Conservation (phyloP, 768 basidiomycete species). For the Clitopilus passeckerianus region DNA sequence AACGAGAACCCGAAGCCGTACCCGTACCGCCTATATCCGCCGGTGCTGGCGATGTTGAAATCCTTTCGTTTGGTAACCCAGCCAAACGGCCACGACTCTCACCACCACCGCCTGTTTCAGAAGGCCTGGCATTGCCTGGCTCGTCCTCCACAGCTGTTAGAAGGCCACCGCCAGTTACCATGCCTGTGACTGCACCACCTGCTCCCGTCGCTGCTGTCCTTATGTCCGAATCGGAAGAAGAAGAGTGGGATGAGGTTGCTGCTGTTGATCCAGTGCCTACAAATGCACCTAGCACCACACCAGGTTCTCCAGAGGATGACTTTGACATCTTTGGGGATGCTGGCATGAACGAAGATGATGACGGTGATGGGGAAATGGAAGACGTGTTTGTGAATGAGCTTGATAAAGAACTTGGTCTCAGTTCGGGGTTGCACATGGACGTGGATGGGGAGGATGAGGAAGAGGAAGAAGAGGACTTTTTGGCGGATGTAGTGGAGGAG, state of each 20-base stretch:
- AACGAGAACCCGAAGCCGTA: not conserved
- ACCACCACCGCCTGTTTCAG: not conserved
- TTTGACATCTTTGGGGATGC: not conserved
- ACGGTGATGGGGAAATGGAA: not conserved
- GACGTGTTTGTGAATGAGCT: not conserved
- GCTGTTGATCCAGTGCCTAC: not conserved
- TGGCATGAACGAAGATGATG: not conserved
- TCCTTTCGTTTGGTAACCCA: not conserved
- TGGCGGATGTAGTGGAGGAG: not conserved
- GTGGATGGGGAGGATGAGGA: not conserved
- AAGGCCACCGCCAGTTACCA: not conserved
- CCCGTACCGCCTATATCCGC: not conserved
- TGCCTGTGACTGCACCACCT: not conserved
- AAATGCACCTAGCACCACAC: not conserved
- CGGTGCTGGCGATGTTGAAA: not conserved
- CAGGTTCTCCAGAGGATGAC: not conserved
- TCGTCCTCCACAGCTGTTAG: not conserved
- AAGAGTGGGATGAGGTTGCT: not conserved
- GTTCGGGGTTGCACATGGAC: not conserved
- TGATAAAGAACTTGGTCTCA: not conserved
- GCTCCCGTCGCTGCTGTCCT: not conserved
- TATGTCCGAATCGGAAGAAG: not conserved
- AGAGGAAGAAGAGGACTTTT: not conserved
- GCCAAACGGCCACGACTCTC: not conserved
- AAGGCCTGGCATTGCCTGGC: not conserved